These are phyloP conservation scores for Colletotrichum phormii DNA, from an alignment of 2,329 filamentous ascomycete genomes.

Conservation along the genomic window DNA sequence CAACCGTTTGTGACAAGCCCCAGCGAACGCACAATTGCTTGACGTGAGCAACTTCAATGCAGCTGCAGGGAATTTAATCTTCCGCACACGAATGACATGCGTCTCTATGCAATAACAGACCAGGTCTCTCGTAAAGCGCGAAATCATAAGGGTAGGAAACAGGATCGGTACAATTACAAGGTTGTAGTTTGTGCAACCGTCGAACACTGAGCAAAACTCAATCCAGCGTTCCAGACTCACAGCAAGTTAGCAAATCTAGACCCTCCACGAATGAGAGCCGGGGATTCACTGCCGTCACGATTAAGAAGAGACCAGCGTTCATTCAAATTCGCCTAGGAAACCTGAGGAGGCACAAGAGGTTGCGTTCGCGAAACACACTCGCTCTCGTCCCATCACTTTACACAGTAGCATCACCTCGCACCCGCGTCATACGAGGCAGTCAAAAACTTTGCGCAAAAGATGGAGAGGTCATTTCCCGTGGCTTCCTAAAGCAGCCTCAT, in stretches of 20 bases:
- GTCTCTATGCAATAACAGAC: background rate
- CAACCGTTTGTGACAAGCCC: conserved; percentile 19
- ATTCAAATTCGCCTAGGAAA: background rate
- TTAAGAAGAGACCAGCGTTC: background rate
- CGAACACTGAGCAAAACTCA: background rate
- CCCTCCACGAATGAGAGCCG: background rate
- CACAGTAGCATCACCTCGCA: conserved; percentile 11
- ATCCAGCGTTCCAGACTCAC: background rate
- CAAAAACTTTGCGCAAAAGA: conserved; percentile 19
- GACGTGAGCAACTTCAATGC: background rate
- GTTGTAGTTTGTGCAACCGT: background rate
- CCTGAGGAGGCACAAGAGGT: background rate
- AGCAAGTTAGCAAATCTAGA: background rate
- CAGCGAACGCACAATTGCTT: conserved; percentile 20
- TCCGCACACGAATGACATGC: conserved; percentile 19
- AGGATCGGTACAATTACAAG: background rate
- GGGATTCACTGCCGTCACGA: background rate
- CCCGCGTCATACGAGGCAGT: conserved; percentile 11
- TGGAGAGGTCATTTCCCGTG: conserved; percentile 28
- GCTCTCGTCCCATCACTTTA: conserved; percentile 14
- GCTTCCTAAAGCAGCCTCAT: conserved; percentile 27
- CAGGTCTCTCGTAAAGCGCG: background rate
- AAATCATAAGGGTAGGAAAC: background rate
- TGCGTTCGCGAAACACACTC: conserved; percentile 1
- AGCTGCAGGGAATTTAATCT: conserved; percentile 12